These are phyloP conservation scores for Vitis hybrid DNA, from an alignment of 177 flowering plant species.

Conservation along the genomic window DNA sequence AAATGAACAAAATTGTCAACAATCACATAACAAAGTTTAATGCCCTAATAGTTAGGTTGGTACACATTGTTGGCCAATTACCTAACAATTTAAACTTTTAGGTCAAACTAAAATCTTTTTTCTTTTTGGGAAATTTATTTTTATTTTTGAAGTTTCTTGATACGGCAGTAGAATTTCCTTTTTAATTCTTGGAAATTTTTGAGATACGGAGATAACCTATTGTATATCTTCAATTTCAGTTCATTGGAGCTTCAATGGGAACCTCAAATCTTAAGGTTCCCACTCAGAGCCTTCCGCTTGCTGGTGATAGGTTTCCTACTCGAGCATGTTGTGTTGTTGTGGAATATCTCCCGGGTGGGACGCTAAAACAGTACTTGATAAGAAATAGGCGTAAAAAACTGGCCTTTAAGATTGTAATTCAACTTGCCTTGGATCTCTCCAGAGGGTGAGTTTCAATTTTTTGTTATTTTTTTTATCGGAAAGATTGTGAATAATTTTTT, in stretches of 20 bases:
- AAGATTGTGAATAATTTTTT: neutral
- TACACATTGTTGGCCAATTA: neutral
- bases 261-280: constrained; percentile 47
- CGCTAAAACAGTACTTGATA: constrained; percentile 38
- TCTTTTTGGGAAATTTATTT: no score
- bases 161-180: no score
- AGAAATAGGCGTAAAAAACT: constrained; percentile 48
- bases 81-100: neutral
- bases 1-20: no score
- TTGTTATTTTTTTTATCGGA: neutral
- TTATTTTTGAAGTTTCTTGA: no score
- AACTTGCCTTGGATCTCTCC: constrained; percentile 49
- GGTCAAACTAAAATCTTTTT: no score
- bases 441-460: constrained; percentile 39
- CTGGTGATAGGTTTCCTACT: constrained; percentile 24
- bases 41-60: neutral
- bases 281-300: constrained; percentile 20
- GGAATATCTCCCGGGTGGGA: constrained; percentile 49
- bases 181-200: no score
- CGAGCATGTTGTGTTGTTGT: constrained; percentile 56
- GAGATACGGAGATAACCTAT: neutral
- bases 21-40: no score
- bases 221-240: constrained; percentile 21
- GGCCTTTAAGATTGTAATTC: constrained; percentile 40
- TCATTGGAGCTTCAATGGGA: constrained; percentile 61